Conservation (phyloP, 768 basidiomycete genomes). For the Amanita pseudoporphyria region DNA sequence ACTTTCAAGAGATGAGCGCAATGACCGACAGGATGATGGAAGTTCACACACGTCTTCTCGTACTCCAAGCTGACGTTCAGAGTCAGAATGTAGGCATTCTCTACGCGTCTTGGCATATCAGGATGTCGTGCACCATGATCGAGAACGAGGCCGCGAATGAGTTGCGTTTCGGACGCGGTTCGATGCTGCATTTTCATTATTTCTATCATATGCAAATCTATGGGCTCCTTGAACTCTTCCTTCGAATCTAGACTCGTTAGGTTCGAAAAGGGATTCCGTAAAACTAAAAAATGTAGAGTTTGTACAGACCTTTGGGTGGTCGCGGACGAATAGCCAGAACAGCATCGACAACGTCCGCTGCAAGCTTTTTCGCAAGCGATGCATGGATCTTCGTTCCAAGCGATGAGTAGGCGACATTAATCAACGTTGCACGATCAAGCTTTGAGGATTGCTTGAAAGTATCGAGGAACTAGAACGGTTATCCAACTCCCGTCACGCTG, state of each 20-base stretch:
- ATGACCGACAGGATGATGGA: conserved; percentile 5
- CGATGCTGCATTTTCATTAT: conserved; percentile 99
- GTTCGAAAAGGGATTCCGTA: conserved; percentile 13
- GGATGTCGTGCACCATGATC: conserved; percentile 98
- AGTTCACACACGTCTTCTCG: conserved; percentile 85
- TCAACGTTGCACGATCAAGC: conserved; percentile 83
- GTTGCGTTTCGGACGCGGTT: conserved; percentile 93
- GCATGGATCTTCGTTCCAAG: conserved; percentile 87
- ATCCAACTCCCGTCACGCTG: too few species aligned
- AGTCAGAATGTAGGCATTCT: conserved; percentile 92
- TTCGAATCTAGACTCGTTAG: conserved; percentile 34
- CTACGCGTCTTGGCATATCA: conserved; percentile 97
- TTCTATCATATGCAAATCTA: conserved; percentile 99
- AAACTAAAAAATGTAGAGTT: background rate
- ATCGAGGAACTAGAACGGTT: conserved; percentile 87
- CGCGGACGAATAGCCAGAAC: conserved; percentile 78
- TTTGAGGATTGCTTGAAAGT: conserved; percentile 70
- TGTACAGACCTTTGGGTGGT: conserved; percentile 42
- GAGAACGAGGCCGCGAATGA: conserved; percentile 89
- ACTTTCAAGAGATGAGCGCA: conserved; percentile 31
- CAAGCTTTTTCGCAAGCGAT: conserved; percentile 75
- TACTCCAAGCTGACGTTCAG: conserved; percentile 98
- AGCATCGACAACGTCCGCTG: conserved; percentile 92
- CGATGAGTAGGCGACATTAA: conserved; percentile 92
- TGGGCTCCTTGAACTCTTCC: conserved; percentile 76